Base-by-base conservation (phyloP, 176 grass and related monocot genomes). In the Oryza punctata region DNA sequence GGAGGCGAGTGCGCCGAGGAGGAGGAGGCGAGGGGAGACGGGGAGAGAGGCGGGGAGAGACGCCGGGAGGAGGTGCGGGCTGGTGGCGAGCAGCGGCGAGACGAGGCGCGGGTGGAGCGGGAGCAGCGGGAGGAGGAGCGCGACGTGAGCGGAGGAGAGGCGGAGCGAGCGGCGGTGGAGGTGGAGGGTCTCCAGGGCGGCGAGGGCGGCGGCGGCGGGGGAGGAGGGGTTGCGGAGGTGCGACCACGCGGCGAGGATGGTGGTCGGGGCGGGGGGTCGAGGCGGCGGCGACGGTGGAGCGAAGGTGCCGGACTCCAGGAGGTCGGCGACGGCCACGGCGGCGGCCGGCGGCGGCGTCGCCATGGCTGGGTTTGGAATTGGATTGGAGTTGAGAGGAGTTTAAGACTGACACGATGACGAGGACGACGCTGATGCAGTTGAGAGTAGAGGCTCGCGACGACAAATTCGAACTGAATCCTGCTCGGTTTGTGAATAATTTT, bases 101-200 rank as follows among this genome's bases (percentile, higher is more conserved):
- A 88, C 52, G 85, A 90, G 52, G 84, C 84, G 49, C 33, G 90
- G 85, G 84, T 75, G 65, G 80, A 89, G 37, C 64, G 60, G 50
- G 61, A 94, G 68, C 47, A 77, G 85, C 18, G 84, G 86, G 52
- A 94, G 88, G 78, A 94, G 88, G 61, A 78, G 85, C 25, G 27
- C 60, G 79, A 85, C 19, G 88, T 89, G 78, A 75, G 82, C 52
- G 52, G 91, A 43, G 81, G 83, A 63, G 75, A 92, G 92, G 29
- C 75, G 73, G 46, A 87, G 82, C 6, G 69, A 75, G 65, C 83
- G 79, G 75, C 88, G 86, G 85, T 82, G 44, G 70, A 85, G 85
- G 74, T 85, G 50, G 86, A 86, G 85, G 37, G 86, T 87, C 70
- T 81, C 85, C 47, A 93, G 80, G 12, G 89, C 81, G 80, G 92